Percentiles rank a stretch among this genome's conserved stretches.
Conservation (phyloP, 192 early-diverging fungal species). For the Backusella tuberculispora region DNA sequence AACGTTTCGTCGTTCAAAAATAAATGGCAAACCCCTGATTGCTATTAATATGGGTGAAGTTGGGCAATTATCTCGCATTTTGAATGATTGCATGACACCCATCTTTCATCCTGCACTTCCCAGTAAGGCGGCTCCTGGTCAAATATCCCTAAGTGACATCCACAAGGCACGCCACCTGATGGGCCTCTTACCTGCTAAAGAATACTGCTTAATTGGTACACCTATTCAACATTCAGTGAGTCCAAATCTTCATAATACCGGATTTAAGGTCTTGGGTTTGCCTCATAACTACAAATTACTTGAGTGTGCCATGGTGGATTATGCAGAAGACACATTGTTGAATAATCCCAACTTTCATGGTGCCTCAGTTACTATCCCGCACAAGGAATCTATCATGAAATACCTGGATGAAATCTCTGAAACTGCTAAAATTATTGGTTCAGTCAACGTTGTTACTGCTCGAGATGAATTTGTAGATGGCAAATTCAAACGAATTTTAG, state of each 20-base stretch:
- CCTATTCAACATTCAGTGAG: conserved; percentile 90
- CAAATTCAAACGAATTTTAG: conserved; percentile 43
- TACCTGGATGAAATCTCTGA: conserved; percentile 74
- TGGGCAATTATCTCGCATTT: conserved; percentile 87
- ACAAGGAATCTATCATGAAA: conserved; percentile 83
- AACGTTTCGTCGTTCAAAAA: conserved; percentile 61
- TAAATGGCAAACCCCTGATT: conserved; percentile 75
- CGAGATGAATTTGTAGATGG: conserved; percentile 34
- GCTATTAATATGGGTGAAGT: conserved; percentile 91
- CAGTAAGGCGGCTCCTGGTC: conserved; percentile 88
- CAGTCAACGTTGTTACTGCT: conserved; percentile 88
- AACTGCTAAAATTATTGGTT: conserved; percentile 84
- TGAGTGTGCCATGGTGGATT: conserved; percentile 68
- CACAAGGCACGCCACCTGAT: conserved; percentile 66
- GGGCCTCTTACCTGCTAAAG: conserved; percentile 68
- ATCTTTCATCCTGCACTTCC: conserved; percentile 88
- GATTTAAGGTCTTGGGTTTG: conserved; percentile 81
- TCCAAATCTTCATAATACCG: conserved; percentile 92
- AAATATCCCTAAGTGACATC: conserved; percentile 84
- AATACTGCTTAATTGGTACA: conserved; percentile 86
- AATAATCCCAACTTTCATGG: conserved; percentile 78
- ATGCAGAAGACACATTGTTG: conserved; percentile 57
- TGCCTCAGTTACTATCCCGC: conserved; percentile 94
- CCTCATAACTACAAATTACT: conserved; percentile 79
- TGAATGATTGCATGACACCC: conserved; percentile 92